A percentile compares a stretch with the other conserved stretches of the same genome.
phyloP scores from a whole-genome alignment of 495 filamentous ascomycete genomes.

The Penicillium taxi region DNA sequence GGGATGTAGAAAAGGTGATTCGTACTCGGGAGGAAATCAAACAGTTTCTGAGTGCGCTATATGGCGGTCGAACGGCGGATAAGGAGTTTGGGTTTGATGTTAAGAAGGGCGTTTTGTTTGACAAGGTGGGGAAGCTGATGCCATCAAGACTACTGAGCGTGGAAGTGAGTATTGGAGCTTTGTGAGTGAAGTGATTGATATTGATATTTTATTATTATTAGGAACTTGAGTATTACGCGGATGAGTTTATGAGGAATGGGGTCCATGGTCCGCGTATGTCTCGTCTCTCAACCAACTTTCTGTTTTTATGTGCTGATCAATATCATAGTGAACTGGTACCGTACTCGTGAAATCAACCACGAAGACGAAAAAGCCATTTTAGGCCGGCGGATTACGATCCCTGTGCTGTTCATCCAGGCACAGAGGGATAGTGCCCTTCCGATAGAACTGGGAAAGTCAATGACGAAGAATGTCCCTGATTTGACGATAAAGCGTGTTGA shows the following conservation, averaged over 20 bases:
- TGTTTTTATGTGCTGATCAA: background rate
- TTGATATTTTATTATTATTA: conserved; percentile 15
- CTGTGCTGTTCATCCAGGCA: conserved; percentile 67
- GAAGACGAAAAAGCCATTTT: conserved; percentile 59
- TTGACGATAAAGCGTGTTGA: conserved; percentile 52
- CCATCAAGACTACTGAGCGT: conserved; percentile 50
- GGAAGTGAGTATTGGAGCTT: conserved; percentile 35
- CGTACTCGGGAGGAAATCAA: conserved; percentile 49
- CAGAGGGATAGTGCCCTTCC: conserved; percentile 60
- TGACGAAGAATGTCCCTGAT: conserved; percentile 57
- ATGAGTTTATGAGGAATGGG: conserved; percentile 61
- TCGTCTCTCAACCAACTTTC: background rate
- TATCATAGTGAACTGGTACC: conserved; percentile 69
- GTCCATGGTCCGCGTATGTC: conserved; percentile 63
- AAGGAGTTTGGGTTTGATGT: conserved; percentile 48
- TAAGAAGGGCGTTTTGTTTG: conserved; percentile 48
- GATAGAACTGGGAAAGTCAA: conserved; percentile 55
- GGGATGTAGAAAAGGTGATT: conserved; percentile 55
- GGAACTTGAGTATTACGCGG: conserved; percentile 70
- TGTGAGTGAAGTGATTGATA: background rate
- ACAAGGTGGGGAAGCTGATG: conserved; percentile 41
- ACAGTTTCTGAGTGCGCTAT: conserved; percentile 61
- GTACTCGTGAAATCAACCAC: conserved; percentile 60
- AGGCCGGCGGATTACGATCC: conserved; percentile 49
- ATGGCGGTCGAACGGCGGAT: conserved; percentile 51